Evolutionary conservation across 805 yeast species (phyloP).

Genomic region (Ogataea glucozyma): DNA sequence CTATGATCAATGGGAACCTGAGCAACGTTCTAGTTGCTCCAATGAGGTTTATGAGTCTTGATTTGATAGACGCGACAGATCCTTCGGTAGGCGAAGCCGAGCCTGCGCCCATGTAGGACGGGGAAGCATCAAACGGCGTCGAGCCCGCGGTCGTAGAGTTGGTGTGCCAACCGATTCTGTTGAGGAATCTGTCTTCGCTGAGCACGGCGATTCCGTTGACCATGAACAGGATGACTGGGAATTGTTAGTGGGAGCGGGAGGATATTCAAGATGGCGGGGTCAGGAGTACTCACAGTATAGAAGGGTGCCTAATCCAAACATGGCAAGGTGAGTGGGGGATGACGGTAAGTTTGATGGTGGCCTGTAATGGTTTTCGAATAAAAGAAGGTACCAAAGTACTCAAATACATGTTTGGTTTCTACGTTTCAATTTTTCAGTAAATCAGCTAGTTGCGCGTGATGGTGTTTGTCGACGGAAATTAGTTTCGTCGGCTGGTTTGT

Average conservation of each 20-base stretch:
- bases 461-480: too few species aligned
- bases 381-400: too few species aligned
- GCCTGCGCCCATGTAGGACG: constrained; percentile 23
- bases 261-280: neutral
- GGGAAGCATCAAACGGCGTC: constrained; percentile 13
- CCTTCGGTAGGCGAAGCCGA: constrained; percentile 18
- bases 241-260: constrained; percentile 1
- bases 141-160: constrained; percentile 36
- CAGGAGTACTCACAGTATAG: constrained; percentile 42
- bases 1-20: constrained; percentile 54
- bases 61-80: constrained; percentile 37
- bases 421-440: neutral
- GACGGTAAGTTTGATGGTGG: neutral
- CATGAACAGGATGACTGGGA: constrained; percentile 43
- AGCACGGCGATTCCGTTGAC: constrained; percentile 60
- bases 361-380: neutral
- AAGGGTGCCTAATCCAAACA: constrained; percentile 60
- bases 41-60: constrained; percentile 52
- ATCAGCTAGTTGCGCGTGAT: too few species aligned
- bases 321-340: constrained; percentile 17
- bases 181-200: constrained; percentile 60
- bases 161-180: constrained; percentile 44
- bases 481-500: too few species aligned
- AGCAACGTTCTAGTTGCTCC: constrained; percentile 60
- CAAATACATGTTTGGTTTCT: too few species aligned